Evolutionary conservation across 2,329 filamentous ascomycete genomes (phyloP).

Genomic region (Aureobasidium melanogenum): DNA sequence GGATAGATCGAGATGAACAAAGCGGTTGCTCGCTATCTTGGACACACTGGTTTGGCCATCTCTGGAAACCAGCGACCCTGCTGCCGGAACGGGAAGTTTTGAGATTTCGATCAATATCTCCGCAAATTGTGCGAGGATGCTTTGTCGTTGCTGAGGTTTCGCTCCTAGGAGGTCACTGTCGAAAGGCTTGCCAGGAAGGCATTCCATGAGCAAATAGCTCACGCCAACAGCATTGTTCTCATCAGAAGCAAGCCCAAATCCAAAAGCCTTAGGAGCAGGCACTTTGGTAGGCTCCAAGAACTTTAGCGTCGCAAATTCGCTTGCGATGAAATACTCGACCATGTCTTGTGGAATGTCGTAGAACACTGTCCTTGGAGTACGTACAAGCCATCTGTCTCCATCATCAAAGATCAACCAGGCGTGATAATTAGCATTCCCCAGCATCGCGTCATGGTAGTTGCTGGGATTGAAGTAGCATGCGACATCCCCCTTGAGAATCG

Average conservation of each 20-base stretch:
- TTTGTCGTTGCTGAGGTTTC: not conserved
- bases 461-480: not conserved
- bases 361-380: not conserved
- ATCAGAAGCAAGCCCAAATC: not conserved
- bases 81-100: not conserved
- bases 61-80: not conserved
- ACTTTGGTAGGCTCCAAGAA: not conserved
- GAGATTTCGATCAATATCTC: conserved; percentile 1
- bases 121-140: not conserved
- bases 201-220: conserved; percentile 4
- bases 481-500: not conserved
- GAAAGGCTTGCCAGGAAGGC: not conserved
- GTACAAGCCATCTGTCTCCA: not conserved
- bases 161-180: not conserved
- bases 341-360: not conserved
- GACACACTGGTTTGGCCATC: not conserved
- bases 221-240: not conserved
- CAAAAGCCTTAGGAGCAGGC: not conserved
- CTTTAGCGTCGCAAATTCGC: not conserved
- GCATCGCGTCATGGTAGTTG: not conserved
- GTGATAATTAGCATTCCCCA: conserved; percentile 1
- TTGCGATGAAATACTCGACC: conserved; percentile 6
- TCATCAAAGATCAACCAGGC: not conserved
- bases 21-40: not conserved
- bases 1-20: not conserved